phyloP scores from a whole-genome alignment of 2,329 filamentous ascomycete species.

The Hysterium pulicare region DNA sequence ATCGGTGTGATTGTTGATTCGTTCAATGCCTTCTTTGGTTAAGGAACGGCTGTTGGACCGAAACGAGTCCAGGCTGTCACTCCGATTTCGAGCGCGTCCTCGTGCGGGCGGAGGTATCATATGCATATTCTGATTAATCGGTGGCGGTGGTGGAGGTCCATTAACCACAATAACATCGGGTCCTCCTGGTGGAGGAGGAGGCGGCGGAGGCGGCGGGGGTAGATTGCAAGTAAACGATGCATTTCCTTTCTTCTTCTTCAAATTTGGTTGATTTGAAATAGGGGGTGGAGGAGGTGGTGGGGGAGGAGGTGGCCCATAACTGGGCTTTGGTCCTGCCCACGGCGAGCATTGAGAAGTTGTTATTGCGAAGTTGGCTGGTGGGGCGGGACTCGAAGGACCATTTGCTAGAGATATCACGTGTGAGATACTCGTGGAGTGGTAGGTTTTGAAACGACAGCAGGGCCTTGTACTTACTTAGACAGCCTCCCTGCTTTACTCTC shows the following conservation, averaged over 20 bases:
- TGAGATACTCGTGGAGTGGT: too few relatives aligned
- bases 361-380: too few relatives aligned
- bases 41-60: background rate
- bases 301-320: background rate
- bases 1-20: conserved; percentile 1
- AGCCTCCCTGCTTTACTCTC: too few relatives aligned
- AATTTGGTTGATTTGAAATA: background rate
- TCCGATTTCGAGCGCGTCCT: background rate
- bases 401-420: too few relatives aligned
- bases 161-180: background rate
- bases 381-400: too few relatives aligned
- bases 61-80: background rate
- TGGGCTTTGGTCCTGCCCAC: too few relatives aligned
- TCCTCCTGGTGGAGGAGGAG: background rate
- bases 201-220: background rate
- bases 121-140: background rate
- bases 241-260: background rate
- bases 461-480: too few relatives aligned
- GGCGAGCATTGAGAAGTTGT: conserved; percentile 1
- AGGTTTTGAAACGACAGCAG: too few relatives aligned
- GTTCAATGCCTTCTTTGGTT: background rate
- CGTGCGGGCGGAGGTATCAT: background rate
- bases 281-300: conserved; percentile 1
- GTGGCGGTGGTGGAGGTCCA: background rate
- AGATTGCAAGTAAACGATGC: too few relatives aligned